These are phyloP conservation scores for Straminergon stramineum DNA, from an alignment of 225 moss, liverwort and hornwort species.

Conservation along the genomic window DNA sequence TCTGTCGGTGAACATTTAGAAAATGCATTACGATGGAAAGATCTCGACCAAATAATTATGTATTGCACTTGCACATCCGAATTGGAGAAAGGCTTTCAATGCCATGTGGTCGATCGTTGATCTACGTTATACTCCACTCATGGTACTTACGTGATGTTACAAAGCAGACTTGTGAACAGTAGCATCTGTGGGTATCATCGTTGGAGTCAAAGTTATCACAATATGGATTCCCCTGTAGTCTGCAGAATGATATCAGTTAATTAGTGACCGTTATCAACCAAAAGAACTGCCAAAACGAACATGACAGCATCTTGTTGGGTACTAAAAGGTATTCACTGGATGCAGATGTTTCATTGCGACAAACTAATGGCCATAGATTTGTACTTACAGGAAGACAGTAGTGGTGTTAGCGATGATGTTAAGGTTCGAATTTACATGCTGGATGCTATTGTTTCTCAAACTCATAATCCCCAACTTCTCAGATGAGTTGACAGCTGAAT, in stretches of 20 bases:
- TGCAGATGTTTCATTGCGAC: background rate
- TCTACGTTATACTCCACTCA: background rate
- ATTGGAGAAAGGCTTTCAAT: background rate
- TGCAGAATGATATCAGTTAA: background rate
- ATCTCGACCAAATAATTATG: background rate
- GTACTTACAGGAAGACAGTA: slow-evolving; percentile 1
- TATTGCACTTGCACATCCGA: background rate
- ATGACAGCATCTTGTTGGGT: background rate
- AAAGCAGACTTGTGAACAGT: background rate
- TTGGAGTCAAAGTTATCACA: background rate
- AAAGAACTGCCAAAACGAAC: background rate
- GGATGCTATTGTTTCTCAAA: slow-evolving; percentile 2
- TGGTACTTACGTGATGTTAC: background rate
- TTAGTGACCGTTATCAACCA: background rate
- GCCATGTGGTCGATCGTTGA: background rate
- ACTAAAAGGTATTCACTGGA: too few species aligned
- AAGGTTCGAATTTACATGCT: background rate
- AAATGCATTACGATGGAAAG: too few species aligned
- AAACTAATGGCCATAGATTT: background rate
- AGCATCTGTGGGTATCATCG: background rate
- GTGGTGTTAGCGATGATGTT: background rate
- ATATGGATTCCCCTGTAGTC: slow-evolving; percentile 6
- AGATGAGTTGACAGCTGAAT: background rate
- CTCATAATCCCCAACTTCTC: background rate
- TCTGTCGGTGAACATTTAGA: too few species aligned